Base-by-base conservation (phyloP, 73 alveolate species). In the Blepharisma stoltei region DNA sequence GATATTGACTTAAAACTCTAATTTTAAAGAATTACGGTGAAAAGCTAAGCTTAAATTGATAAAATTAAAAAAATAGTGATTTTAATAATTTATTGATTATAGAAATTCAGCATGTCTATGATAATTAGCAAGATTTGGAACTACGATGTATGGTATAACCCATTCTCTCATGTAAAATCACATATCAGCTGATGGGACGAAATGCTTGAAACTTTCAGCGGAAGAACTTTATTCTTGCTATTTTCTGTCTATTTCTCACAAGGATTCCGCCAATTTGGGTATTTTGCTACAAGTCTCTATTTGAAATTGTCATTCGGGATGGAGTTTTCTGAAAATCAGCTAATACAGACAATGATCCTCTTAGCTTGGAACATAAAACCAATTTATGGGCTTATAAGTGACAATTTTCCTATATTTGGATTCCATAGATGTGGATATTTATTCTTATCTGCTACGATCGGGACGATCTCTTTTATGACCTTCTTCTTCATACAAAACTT, bases 341-440 rank as follows among this genome's bases (percentile, higher is more conserved):
- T 20, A 1, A 25, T 60, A 9, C 37, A 25, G 4, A 25, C 49
- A 8, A 14, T 60, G 38, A 20, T 38, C 14, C 11, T 60, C 23
- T 1, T 25, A 18, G 73, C 73, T 25, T 60, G 73, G 73, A n/a
- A 14, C 5, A 25, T 60, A 18, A 60, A 60, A 5, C 73, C 73
- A 14, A 4, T 60, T 0, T 60, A 60, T 60, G 73, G 73, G 4
- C 23, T 60, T 3, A 18, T 60, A 9, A 20, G 46, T 8, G 73
- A 60, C 45, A 60, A 60, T 25, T 20, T 60, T 47, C 73, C 73
- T 8, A 60, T 60, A 8, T n/a, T 60, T 2, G 73, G 73, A n/a
- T 60, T 1, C 5, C 37, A 60, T 60, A 14, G 73, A 60, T 14
- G 23, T 14, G 23, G 73, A 14, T 60, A 60, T 25, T 25, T 60